Percentiles rank a stretch among this genome's conserved stretches.
These are phyloP conservation scores for Rhododendron ferrugineum DNA, from an alignment of 148 eudicot species.

Conservation along the genomic window DNA sequence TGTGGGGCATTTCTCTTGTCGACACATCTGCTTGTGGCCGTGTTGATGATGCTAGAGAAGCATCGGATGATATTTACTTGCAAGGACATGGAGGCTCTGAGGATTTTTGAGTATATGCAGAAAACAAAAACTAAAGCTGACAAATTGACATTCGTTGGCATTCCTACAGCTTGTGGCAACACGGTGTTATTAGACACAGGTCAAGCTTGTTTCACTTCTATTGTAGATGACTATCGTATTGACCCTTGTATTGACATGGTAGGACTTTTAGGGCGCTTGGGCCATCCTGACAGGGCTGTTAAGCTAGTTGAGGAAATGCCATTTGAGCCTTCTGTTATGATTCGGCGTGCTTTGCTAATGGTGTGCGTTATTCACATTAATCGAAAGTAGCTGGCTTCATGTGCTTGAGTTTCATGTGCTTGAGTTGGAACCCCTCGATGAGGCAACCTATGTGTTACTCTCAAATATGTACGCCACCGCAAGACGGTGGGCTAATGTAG, in stretches of 20 bases:
- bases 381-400: no score
- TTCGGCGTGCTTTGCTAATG: conserved; percentile 57
- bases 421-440: conserved; percentile 75
- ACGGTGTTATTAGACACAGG: conserved; percentile 65
- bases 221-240: conserved; percentile 52
- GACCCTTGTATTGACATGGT: no score
- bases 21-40: no score
- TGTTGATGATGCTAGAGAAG: no score
- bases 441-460: conserved; percentile 57
- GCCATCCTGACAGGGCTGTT: no score
- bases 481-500: conserved; percentile 73
- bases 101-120: conserved; percentile 50
- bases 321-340: conserved; percentile 69
- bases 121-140: conserved; percentile 42
- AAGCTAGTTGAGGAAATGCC: conserved; percentile 64
- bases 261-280: no score
- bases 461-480: conserved; percentile 73
- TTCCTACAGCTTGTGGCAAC: conserved; percentile 87
- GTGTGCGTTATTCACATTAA: no score
- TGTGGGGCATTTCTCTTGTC: no score
- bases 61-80: no score
- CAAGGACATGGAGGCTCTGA: conserved; percentile 26
- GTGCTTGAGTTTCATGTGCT: no score
- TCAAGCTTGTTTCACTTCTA: conserved; percentile 45
- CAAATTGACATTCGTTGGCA: conserved; percentile 64